Evolutionary conservation across 768 basidiomycete genomes (phyloP).

Genomic region (Tylopilus rubrobrunneus): DNA sequence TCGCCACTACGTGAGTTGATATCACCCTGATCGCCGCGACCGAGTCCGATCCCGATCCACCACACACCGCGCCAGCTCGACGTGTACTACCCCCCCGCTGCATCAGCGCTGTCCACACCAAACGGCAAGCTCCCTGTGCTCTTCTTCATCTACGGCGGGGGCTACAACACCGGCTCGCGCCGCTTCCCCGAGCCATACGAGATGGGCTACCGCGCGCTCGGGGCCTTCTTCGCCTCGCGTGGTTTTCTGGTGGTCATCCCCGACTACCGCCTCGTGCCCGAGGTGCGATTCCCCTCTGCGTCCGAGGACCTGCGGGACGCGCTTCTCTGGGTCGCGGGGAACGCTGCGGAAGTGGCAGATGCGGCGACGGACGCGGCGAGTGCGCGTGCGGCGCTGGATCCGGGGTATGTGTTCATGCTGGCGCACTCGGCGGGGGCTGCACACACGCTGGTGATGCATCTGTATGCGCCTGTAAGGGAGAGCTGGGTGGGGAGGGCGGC

Average conservation of each 20-base stretch:
- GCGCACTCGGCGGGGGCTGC: conserved; percentile 63
- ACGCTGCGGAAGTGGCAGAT: conserved; percentile 16
- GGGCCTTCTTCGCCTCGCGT: conserved; percentile 54
- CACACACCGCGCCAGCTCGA: conserved; percentile 49
- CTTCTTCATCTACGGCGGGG: conserved; percentile 67
- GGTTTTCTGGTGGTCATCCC: conserved; percentile 65
- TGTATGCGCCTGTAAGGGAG: conserved; percentile 30
- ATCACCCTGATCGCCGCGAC: not conserved
- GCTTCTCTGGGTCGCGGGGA: conserved; percentile 48
- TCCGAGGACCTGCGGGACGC: conserved; percentile 60
- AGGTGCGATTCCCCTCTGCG: conserved; percentile 50
- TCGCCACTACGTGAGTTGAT: conserved; percentile 36
- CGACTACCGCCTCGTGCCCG: conserved; percentile 63
- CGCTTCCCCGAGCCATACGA: conserved; percentile 43
- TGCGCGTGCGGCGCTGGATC: conserved; percentile 32
- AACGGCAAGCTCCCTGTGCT: conserved; percentile 43
- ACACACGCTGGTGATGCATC: conserved; percentile 43
- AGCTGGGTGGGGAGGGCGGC: conserved; percentile 31
- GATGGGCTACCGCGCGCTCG: conserved; percentile 54
- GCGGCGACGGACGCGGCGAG: conserved; percentile 4
- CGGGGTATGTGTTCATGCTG: conserved; percentile 43
- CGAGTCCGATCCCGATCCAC: not conserved
- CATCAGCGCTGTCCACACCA: conserved; percentile 20
- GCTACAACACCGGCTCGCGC: conserved; percentile 52
- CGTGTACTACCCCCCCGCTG: conserved; percentile 53